Base-by-base conservation (phyloP, 208 protist species). In the Leishmania martiniquensis region DNA sequence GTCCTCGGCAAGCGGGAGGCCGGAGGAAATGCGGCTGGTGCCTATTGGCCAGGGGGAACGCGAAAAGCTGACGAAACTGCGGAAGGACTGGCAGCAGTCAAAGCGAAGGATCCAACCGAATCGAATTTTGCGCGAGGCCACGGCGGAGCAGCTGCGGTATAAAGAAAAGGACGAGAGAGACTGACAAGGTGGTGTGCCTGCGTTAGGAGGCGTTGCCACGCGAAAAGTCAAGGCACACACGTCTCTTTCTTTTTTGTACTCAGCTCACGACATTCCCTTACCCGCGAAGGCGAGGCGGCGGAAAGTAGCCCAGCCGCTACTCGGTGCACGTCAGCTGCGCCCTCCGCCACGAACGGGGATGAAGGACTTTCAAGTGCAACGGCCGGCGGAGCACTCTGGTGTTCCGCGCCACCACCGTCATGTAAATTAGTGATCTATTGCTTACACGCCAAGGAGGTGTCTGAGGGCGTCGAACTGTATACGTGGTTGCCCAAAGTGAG, bases 1-100 rank as follows among this genome's bases (percentile, higher is more conserved):
- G 1, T 37, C 57, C 4, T 67, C 77, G 47, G 52, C 5, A 49
- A 37, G 4, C 37, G 22, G 17, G 22, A 29, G 17, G n/a, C 2
- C 13, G 20, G 65, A 55, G 59, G 52, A 77, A 32, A 70, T 75
- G 7, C 25, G 32, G 6, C 76, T 29, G 0, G 45, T 37, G 17
- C 54, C 49, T 20, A 42, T 15, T 25, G 0, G 59, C 4, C 63
- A 22, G 17, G 44, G 55, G 13, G 71, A 85, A 5, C 75, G 80
- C 59, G 65, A 78, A 1, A 75, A 89, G 67, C 78, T 88, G 52
- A 42, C 70, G 52, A 75, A 60, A 51, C 68, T 92, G 72, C 84
- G 89, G 44, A 85, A 85, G 32, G 67, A 88, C 51, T 79, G 76
- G 62, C 29, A 55, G 34, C 66, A 85, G 51, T 68, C 84, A 42